Evolutionary conservation across 305 asterid genomes (phyloP), one percentile per base, ranked within the genome.

Genomic region (Fraxinus nigra): DNA sequence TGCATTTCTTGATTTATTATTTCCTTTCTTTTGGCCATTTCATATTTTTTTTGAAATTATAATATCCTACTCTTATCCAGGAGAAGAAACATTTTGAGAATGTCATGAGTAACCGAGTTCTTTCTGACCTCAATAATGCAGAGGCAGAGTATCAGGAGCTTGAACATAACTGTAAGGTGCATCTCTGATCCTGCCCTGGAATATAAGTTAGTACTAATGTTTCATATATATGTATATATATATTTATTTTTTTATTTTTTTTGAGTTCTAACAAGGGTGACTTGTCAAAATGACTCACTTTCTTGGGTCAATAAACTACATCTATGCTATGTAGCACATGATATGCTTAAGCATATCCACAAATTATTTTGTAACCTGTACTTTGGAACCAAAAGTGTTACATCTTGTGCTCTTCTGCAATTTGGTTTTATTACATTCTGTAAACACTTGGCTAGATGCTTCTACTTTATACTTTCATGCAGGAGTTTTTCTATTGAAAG

Each of bases 81-180:
- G 85, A 76, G 43, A 93, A 91, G 88, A 84, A 82, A 83, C 89
- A 91, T 85, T 91, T 84, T 85, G 98, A 96, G 85, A 82, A 56
- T 73, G 5, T 84, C 70, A 91, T 96, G 98, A 82, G 78, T 0
- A 79, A 48, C 16, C 89, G 82, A 84, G 92, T 92, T 82, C 93
- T 90, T 82, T 28, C 89, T 79, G 87, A 70, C 46, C 75, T 94
- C 83, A 83, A 88, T 78, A 85, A 80, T 65, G 93, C 92, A 7
- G 93, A 92, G 88, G 86, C 80, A 9, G 84, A 87, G 77, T 90
- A 77, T 86, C 84, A 3, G 86, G 90, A 91, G 84, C 93, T 94
- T 86, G 95, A 94, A 85, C 81, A 82, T 40, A 79, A 80, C 82
- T 87, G 92, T 75, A 87, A 92, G 99, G 99, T 95, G 87, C 59